These are phyloP conservation scores for Mimosa pudica DNA, from an alignment of 306 rosid species.

Conservation along the genomic window DNA sequence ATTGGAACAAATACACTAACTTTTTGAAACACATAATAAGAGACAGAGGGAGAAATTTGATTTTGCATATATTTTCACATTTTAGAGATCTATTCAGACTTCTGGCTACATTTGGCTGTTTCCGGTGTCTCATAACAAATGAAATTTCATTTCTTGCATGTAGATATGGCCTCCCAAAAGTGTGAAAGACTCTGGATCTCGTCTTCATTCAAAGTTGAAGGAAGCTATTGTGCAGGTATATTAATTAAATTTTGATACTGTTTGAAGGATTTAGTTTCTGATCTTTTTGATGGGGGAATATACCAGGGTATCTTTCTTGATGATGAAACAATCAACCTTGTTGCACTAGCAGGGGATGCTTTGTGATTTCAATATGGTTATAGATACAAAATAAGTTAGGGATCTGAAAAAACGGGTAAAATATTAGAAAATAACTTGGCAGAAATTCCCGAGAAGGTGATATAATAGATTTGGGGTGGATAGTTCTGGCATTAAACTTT, in stretches of 20 bases:
- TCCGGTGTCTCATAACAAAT: not conserved
- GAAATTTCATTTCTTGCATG: slow-evolving; percentile 33
- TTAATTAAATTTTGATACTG: slow-evolving; percentile 9
- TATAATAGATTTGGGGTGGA: not conserved
- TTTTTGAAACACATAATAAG: too few species aligned
- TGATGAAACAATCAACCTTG: slow-evolving; percentile 18
- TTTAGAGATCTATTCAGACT: slow-evolving; percentile 21
- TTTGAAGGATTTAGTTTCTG: slow-evolving; percentile 28
- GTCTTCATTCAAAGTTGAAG: slow-evolving; percentile 82
- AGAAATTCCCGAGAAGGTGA: not conserved
- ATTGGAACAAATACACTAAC: too few species aligned
- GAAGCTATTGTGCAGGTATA: slow-evolving; percentile 92
- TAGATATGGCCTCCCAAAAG: slow-evolving; percentile 99
- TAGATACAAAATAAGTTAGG: slow-evolving; percentile 29
- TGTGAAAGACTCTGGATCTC: slow-evolving; percentile 92
- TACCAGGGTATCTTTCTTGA: slow-evolving; percentile 30
- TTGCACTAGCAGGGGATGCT: slow-evolving; percentile 16
- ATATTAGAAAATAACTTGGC: slow-evolving; percentile 7
- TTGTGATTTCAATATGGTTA: slow-evolving; percentile 5
- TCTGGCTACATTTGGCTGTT: slow-evolving; percentile 17
- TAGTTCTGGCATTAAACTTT: slow-evolving; percentile 12
- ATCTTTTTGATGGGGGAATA: slow-evolving; percentile 19
- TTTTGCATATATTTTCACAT: slow-evolving; percentile 26
- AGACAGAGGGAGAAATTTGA: too few species aligned
- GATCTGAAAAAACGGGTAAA: slow-evolving; percentile 1